Conservation (phyloP, 805 yeast species). For the Metschnikowia gelsemii region DNA sequence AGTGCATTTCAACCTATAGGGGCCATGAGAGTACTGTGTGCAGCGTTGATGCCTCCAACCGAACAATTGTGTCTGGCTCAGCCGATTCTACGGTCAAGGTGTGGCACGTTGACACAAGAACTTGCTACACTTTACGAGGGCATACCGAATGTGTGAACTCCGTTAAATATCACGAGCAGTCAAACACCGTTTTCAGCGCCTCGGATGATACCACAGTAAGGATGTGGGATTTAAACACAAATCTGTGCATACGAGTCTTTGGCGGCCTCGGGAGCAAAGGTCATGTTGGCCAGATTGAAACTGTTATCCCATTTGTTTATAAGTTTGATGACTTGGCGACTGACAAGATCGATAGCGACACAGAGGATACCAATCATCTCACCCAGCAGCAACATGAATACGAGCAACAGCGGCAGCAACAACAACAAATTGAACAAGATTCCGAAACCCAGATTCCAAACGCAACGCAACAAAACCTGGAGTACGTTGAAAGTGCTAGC, state of each 20-base stretch:
- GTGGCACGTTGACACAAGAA: conserved; percentile 93
- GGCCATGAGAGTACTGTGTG: conserved; percentile 89
- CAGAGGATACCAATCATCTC: conserved; percentile 33
- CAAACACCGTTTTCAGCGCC: conserved; percentile 79
- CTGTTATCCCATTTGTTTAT: conserved; percentile 80
- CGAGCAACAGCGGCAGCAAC: conserved; percentile 15
- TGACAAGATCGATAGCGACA: conserved; percentile 35
- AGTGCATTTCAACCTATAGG: conserved; percentile 87
- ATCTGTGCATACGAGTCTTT: conserved; percentile 75
- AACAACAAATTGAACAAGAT: conserved; percentile 1
- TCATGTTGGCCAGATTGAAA: conserved; percentile 92
- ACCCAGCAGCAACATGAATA: conserved; percentile 18
- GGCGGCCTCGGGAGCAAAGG: conserved; percentile 74
- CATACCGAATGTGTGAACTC: conserved; percentile 91
- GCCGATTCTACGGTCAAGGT: conserved; percentile 91
- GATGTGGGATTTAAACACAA: conserved; percentile 89
- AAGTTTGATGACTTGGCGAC: conserved; percentile 54
- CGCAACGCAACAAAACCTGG: background rate
- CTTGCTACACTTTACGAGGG: conserved; percentile 90
- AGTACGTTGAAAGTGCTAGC: conserved; percentile 21
- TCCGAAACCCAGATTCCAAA: background rate
- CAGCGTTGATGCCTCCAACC: conserved; percentile 75
- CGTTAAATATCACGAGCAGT: conserved; percentile 79
- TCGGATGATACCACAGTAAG: conserved; percentile 90
- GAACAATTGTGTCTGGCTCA: conserved; percentile 86